Conservation (phyloP, 192 early-diverging fungal species). For the Chytriomyces confervae region DNA sequence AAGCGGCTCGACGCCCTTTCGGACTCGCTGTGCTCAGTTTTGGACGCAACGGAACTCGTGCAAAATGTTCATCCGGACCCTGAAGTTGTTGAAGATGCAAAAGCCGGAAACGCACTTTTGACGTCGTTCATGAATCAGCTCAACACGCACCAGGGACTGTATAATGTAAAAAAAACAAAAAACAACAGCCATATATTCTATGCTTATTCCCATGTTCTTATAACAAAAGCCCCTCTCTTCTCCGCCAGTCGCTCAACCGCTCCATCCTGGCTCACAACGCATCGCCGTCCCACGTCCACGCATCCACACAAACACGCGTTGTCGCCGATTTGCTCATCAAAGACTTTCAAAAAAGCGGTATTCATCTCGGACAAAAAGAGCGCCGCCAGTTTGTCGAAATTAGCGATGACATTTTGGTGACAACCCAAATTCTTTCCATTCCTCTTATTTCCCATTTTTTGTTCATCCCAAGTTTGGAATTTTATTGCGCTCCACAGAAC, state of each 20-base stretch:
- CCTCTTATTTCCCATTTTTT: not conserved
- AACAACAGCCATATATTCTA: not conserved
- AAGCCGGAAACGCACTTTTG: constrained; percentile 74
- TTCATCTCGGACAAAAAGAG: constrained; percentile 74
- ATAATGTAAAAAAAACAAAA: constrained; percentile 60
- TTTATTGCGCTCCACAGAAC: not conserved
- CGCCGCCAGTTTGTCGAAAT: constrained; percentile 80
- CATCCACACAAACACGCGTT: constrained; percentile 30
- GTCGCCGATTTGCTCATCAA: constrained; percentile 82
- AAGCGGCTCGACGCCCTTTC: constrained; percentile 88
- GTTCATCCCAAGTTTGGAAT: not conserved
- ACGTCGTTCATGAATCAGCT: constrained; percentile 88
- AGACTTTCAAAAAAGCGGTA: constrained; percentile 96
- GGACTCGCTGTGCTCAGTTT: constrained; percentile 86
- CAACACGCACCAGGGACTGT: constrained; percentile 89
- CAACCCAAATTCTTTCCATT: constrained; percentile 33
- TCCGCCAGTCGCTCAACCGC: constrained; percentile 64
- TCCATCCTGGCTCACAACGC: constrained; percentile 61
- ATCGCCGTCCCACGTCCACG: constrained; percentile 48
- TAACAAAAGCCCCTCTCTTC: not conserved
- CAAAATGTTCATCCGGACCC: constrained; percentile 86
- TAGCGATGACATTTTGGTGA: constrained; percentile 79
- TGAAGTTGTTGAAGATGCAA: constrained; percentile 73
- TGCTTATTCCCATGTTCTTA: not conserved
- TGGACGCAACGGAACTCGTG: constrained; percentile 93